Evolutionary conservation across 163 green algal species (phyloP).

Genomic region (Dunaliella salina): DNA sequence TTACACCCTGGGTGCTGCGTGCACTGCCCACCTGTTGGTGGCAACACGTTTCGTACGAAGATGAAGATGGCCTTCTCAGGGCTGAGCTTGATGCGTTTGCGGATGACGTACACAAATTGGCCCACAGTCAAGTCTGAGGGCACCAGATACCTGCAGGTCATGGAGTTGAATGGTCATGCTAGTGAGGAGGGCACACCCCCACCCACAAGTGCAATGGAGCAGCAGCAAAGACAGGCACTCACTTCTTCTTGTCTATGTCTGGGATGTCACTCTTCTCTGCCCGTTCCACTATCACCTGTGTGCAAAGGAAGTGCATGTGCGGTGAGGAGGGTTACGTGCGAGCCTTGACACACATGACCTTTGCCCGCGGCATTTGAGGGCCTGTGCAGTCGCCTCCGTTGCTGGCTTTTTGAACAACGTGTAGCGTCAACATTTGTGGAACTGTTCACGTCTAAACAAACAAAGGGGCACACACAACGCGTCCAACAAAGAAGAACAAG

Average conservation of each 20-base stretch:
- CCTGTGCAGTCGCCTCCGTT: no score
- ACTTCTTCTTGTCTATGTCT: slow-evolving; percentile 99
- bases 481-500: neutral
- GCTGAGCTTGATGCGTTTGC: slow-evolving; percentile 94
- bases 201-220: neutral
- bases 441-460: no score
- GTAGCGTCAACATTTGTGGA: no score
- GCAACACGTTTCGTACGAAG: slow-evolving; percentile 95
- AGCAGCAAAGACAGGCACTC: slow-evolving; percentile 13
- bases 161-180: neutral
- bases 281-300: slow-evolving; percentile 98
- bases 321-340: no score
- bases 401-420: no score
- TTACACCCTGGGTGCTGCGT: no score
- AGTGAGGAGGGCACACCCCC: neutral
- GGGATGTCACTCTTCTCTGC: slow-evolving; percentile 92
- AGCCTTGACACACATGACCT: no score
- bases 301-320: no score
- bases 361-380: no score
- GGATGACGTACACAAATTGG: slow-evolving; percentile 99
- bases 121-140: slow-evolving; percentile 94
- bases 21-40: slow-evolving; percentile 74
- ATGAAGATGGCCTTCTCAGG: slow-evolving; percentile 99
- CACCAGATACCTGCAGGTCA: slow-evolving; percentile 87
- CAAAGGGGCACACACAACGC: neutral